Evolutionary conservation across 257 asterid species (phyloP).

Genomic region (Solanum rostratum): DNA sequence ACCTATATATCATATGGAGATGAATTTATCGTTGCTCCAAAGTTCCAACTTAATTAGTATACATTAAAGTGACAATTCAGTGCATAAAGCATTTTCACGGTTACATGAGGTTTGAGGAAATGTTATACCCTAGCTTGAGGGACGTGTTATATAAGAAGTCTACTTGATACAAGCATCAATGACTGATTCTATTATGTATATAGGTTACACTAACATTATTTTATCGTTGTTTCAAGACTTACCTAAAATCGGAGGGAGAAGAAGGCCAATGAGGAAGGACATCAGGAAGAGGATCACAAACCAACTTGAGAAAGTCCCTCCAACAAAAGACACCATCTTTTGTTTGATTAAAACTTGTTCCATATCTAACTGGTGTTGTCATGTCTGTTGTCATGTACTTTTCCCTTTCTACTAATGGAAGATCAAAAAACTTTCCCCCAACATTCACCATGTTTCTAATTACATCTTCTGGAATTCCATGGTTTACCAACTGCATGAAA

Average conservation of each 20-base stretch:
- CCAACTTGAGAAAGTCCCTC: conserved; percentile 85
- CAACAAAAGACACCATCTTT: conserved; percentile 75
- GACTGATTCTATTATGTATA: neutral
- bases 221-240: neutral
- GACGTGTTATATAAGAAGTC: neutral
- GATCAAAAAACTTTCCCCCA: conserved; percentile 51
- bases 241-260: conserved; percentile 75
- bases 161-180: neutral
- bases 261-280: conserved; percentile 75
- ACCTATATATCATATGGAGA: neutral
- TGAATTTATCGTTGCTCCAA: neutral
- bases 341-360: conserved; percentile 86
- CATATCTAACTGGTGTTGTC: conserved; percentile 57
- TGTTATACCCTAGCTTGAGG: neutral
- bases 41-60: neutral
- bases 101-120: neutral
- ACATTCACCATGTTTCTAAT: conserved; percentile 37
- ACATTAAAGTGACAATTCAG: rapidly evolving
- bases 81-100: neutral
- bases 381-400: conserved; percentile 67
- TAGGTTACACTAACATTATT: neutral
- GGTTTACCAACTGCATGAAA: conserved; percentile 56
- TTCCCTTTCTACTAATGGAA: conserved; percentile 59
- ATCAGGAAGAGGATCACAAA: conserved; percentile 46
- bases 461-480: conserved; percentile 45